Evolutionary conservation across 306 rosid genomes (phyloP).

Genomic region (Crotalaria pallida): DNA sequence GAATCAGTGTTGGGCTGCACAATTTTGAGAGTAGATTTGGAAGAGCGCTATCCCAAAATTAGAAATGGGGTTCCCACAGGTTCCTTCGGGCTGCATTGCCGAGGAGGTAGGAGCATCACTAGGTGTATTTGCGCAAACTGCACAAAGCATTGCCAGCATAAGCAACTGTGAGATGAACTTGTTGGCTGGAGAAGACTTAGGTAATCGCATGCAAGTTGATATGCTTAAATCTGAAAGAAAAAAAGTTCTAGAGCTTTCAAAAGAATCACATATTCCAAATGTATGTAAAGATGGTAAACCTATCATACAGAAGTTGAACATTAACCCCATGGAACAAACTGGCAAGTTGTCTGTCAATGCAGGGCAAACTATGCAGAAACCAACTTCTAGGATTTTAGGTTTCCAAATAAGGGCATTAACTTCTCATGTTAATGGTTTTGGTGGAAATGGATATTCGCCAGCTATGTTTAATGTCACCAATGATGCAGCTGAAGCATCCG

Average conservation of each 20-base stretch:
- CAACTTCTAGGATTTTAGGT: conserved; percentile 56
- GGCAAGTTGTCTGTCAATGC: conserved; percentile 34
- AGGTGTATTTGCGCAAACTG: conserved; percentile 46
- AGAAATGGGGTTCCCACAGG: conserved; percentile 69
- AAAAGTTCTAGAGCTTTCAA: conserved; percentile 30
- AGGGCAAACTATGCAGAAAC: conserved; percentile 33
- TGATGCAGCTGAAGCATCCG: conserved; percentile 29
- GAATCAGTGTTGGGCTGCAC: conserved; percentile 1
- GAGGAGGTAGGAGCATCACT: conserved; percentile 60
- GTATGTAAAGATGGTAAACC: conserved; percentile 30
- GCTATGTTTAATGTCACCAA: conserved; percentile 17
- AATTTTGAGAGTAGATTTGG: conserved; percentile 2
- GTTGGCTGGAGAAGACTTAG: conserved; percentile 40
- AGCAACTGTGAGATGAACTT: conserved; percentile 52
- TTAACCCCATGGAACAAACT: conserved; percentile 31
- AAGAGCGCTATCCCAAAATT: conserved; percentile 3
- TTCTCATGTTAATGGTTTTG: conserved; percentile 29
- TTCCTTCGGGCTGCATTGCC: conserved; percentile 42
- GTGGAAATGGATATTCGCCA: conserved; percentile 36
- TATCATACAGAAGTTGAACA: conserved; percentile 38
- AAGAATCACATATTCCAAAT: conserved; percentile 34
- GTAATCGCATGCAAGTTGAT: conserved; percentile 36
- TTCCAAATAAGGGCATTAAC: conserved; percentile 43
- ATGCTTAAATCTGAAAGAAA: conserved; percentile 33
- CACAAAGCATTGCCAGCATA: conserved; percentile 31